Evolutionary conservation across 1,284 basidiomycete genomes (phyloP).

Genomic region (Cryptococcus sp.): DNA sequence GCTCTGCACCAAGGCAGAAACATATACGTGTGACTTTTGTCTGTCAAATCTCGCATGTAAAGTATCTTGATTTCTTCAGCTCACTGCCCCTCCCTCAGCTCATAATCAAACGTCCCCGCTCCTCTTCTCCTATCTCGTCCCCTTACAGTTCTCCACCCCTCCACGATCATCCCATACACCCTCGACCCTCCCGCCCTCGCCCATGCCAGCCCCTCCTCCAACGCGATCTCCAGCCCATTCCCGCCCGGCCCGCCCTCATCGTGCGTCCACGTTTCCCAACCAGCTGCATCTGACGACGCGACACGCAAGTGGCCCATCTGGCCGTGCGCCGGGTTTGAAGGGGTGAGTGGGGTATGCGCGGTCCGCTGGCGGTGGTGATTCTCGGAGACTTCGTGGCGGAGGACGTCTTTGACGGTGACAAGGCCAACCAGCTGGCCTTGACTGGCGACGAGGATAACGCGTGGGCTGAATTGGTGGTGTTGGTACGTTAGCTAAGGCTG

Average conservation of each 20-base stretch:
- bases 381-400: conserved; percentile 67
- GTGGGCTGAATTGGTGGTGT: too few relatives aligned
- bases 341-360: conserved; percentile 3
- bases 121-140: conserved; percentile 6
- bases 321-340: conserved; percentile 5
- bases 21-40: too few relatives aligned
- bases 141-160: conserved; percentile 7
- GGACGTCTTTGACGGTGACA: conserved; percentile 92
- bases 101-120: conserved; percentile 18
- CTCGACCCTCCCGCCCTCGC: conserved; percentile 12
- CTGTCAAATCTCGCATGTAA: too few relatives aligned
- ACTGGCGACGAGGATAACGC: conserved; percentile 87
- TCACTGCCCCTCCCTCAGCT: conserved; percentile 11
- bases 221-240: conserved; percentile 18
- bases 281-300: conserved; percentile 5
- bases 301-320: conserved; percentile 1
- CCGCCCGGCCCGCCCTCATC: conserved; percentile 6
- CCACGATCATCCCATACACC: conserved; percentile 10
- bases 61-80: too few relatives aligned
- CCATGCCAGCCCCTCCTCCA: conserved; percentile 26
- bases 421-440: conserved; percentile 78
- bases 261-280: conserved; percentile 12
- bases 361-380: conserved; percentile 18
- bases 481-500: not conserved
- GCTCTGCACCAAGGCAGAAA: too few relatives aligned